Evolutionary conservation across 192 early-diverging fungal genomes (phyloP).

Genomic region (Coemansia sp.): DNA sequence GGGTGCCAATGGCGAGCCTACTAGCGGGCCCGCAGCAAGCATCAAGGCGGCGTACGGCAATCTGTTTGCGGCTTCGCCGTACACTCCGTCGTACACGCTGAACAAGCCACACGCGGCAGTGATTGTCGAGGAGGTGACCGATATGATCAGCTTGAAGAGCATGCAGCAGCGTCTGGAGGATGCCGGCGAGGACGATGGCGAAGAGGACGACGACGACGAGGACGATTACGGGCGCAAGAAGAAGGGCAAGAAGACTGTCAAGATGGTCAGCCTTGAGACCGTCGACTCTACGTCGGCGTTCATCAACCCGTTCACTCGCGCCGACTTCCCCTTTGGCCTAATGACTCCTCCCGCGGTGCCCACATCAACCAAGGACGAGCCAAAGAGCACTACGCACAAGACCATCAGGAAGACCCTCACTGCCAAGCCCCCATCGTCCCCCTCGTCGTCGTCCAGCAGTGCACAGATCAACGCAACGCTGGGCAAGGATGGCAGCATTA

Average conservation of each 20-base stretch:
- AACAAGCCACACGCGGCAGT: slow-evolving; percentile 48
- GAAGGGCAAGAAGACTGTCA: slow-evolving; percentile 25
- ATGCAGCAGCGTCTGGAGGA: slow-evolving; percentile 36
- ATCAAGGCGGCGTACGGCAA: slow-evolving; percentile 49
- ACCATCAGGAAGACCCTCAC: slow-evolving; percentile 33
- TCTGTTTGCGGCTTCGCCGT: slow-evolving; percentile 41
- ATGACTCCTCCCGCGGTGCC: slow-evolving; percentile 25
- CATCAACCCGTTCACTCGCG: slow-evolving; percentile 43
- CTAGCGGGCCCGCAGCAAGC: slow-evolving; percentile 37
- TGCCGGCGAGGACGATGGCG: slow-evolving; percentile 28
- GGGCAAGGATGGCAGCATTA: slow-evolving; percentile 48
- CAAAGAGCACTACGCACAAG: slow-evolving; percentile 27
- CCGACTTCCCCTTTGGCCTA: slow-evolving; percentile 47
- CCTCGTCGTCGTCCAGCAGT: not conserved
- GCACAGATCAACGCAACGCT: slow-evolving; percentile 32
- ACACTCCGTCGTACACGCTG: slow-evolving; percentile 49
- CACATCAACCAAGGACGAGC: slow-evolving; percentile 9
- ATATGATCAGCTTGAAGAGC: slow-evolving; percentile 46
- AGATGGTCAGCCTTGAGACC: slow-evolving; percentile 38
- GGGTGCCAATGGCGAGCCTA: slow-evolving; percentile 17
- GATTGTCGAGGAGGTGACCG: slow-evolving; percentile 45
- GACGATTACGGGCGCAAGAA: slow-evolving; percentile 40
- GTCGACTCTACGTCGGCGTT: slow-evolving; percentile 39
- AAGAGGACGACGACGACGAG: slow-evolving; percentile 27
- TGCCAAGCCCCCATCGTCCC: slow-evolving; percentile 11